Conservation (phyloP, 2,329 filamentous ascomycete genomes). For the Capronia coronata region DNA sequence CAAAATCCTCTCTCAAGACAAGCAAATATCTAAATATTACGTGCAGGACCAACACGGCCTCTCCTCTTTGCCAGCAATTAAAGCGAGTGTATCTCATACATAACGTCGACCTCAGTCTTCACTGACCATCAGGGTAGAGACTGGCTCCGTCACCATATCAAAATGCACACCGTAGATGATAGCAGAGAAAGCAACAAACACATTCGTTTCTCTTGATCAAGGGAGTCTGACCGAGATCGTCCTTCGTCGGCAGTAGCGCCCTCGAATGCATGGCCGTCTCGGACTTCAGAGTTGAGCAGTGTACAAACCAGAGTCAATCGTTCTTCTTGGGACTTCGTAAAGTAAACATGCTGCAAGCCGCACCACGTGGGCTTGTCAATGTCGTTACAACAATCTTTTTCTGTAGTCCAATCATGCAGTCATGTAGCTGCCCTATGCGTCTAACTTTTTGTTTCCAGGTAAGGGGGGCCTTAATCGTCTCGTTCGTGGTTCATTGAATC, state of each 20-base stretch:
- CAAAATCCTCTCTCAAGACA: too few relatives aligned
- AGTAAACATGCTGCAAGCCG: constrained; percentile 23
- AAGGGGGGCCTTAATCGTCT: constrained; percentile 24
- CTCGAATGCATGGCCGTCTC: constrained; percentile 13
- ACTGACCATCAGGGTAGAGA: constrained; percentile 5
- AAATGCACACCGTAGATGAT: constrained; percentile 6
- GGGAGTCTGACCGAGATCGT: not conserved
- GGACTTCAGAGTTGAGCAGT: constrained; percentile 16
- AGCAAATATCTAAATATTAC: constrained; percentile 2
- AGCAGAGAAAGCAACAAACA: constrained; percentile 6
- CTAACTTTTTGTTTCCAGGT: constrained; percentile 28
- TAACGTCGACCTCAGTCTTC: constrained; percentile 12
- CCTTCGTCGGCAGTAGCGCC: constrained; percentile 8
- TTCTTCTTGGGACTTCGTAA: constrained; percentile 21
- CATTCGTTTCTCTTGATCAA: constrained; percentile 4
- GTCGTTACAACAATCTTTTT: constrained; percentile 28
- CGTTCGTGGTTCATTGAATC: constrained; percentile 29
- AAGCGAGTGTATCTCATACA: constrained; percentile 25
- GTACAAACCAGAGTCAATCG: constrained; percentile 24
- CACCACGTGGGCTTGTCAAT: constrained; percentile 22
- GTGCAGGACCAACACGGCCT: constrained; percentile 5
- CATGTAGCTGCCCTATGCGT: constrained; percentile 30
- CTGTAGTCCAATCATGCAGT: constrained; percentile 29
- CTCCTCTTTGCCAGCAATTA: constrained; percentile 18
- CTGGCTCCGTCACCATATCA: constrained; percentile 12